phyloP scores from a whole-genome alignment of 2,329 filamentous ascomycete genomes.

The Sporothrix globosa region DNA sequence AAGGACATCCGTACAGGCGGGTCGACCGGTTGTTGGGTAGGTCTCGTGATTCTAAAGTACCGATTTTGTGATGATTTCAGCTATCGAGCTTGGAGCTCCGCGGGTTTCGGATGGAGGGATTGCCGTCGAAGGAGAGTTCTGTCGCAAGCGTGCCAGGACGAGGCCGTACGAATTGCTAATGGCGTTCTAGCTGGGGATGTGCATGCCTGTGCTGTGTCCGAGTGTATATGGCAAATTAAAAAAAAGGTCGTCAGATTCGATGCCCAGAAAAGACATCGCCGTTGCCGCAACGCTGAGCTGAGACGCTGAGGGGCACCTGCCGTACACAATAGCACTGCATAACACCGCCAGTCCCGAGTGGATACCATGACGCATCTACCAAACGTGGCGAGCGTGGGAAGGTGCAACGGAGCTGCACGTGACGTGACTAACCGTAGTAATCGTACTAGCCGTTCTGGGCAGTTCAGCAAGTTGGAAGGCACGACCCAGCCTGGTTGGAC shows the following conservation, averaged over 20 bases:
- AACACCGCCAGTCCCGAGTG: not conserved
- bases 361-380: slow-evolving; percentile 24
- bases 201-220: not conserved
- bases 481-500: slow-evolving; percentile 23
- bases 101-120: not conserved
- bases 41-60: slow-evolving; percentile 5
- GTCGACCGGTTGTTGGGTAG: not conserved
- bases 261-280: not conserved
- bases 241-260: not conserved
- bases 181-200: not conserved
- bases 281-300: slow-evolving; percentile 19
- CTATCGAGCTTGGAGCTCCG: not conserved
- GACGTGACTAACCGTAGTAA: not conserved
- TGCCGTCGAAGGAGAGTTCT: not conserved
- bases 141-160: not conserved
- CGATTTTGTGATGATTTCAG: not conserved
- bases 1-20: not conserved
- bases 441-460: slow-evolving; percentile 1
- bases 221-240: not conserved
- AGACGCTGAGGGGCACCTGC: slow-evolving; percentile 22
- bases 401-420: not conserved
- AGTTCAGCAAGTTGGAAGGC: not conserved
- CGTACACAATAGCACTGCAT: not conserved
- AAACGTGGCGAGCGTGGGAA: not conserved
- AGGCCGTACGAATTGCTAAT: too few relatives aligned